phyloP scores from a whole-genome alignment of 2,329 filamentous ascomycete species.

The Penicillium psychrosexuale region DNA sequence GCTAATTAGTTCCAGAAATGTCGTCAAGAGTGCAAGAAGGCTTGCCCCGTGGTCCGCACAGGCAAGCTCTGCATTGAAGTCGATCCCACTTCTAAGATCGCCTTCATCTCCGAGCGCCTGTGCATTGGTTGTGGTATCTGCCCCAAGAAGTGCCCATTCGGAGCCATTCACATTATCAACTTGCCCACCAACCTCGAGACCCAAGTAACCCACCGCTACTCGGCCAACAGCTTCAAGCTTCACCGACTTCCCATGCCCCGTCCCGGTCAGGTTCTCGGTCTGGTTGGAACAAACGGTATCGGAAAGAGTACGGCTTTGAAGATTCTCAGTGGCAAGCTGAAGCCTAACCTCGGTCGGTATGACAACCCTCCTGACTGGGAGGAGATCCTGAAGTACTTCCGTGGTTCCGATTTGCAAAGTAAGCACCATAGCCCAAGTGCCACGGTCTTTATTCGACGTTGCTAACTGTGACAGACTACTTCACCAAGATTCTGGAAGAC shows the following conservation, averaged over 20 bases:
- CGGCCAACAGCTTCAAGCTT: constrained; percentile 99
- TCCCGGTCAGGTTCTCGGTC: constrained; percentile 89
- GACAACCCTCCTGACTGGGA: constrained; percentile 99
- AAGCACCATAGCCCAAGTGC: constrained; percentile 37
- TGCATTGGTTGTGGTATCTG: constrained; percentile 99
- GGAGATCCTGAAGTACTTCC: constrained; percentile 97
- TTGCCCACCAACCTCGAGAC: constrained; percentile 98
- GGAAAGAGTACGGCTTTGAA: constrained; percentile 99
- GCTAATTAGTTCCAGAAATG: constrained; percentile 68
- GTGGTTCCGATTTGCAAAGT: constrained; percentile 97
- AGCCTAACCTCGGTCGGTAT: constrained; percentile 92
- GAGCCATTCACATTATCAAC: constrained; percentile 99
- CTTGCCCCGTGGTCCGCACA: constrained; percentile 92
- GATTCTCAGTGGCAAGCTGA: constrained; percentile 96
- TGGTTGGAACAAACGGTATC: constrained; percentile 99
- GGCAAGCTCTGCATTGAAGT: constrained; percentile 99
- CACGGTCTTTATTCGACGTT: neutral
- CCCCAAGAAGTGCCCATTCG: constrained; percentile 98
- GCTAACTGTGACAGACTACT: constrained; percentile 68
- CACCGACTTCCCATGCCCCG: constrained; percentile 94
- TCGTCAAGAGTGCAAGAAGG: constrained; percentile 98
- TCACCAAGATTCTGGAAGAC: constrained; percentile 96
- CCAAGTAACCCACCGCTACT: constrained; percentile 97
- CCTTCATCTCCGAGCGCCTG: constrained; percentile 93
- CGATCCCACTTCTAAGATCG: constrained; percentile 79